Percentiles rank a stretch among this genome's conserved stretches.
Conservation (phyloP, 139 green algal genomes). For the Axilococcus clingmanii region DNA sequence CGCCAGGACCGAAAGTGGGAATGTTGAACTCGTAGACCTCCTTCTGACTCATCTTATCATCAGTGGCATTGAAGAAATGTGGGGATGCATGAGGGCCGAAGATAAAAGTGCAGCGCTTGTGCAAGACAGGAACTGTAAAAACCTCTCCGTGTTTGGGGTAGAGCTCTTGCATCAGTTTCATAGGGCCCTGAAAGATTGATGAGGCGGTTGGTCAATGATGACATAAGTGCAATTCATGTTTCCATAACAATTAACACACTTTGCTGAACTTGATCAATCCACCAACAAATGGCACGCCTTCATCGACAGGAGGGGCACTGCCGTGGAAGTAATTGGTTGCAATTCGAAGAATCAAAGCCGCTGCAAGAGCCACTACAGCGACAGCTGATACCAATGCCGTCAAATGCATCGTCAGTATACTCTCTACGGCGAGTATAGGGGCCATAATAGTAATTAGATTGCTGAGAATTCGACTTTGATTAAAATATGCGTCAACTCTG, state of each 20-base stretch:
- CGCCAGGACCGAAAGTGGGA: constrained; percentile 90
- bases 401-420: constrained; percentile 13
- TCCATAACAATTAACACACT: too few species aligned
- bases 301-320: constrained; percentile 64
- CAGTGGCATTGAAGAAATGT: constrained; percentile 94
- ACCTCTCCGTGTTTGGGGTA: constrained; percentile 81
- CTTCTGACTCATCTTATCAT: constrained; percentile 84
- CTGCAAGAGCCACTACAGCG: constrained; percentile 17
- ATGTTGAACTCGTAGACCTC: constrained; percentile 98
- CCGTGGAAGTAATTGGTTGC: constrained; percentile 21
- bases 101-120: constrained; percentile 95
- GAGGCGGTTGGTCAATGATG: neutral
- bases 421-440: neutral
- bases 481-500: too few species aligned
- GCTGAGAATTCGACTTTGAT: too few species aligned
- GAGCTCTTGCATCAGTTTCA: constrained; percentile 66
- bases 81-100: constrained; percentile 76
- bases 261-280: constrained; percentile 86
- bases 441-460: too few species aligned
- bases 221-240: too few species aligned
- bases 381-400: constrained; percentile 1
- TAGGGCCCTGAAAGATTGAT: constrained; percentile 55
- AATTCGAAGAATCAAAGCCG: constrained; percentile 25
- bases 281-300: constrained; percentile 83
- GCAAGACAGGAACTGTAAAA: constrained; percentile 92